These are phyloP conservation scores for Thymus mandschuricus DNA, from an alignment of 257 asterid genomes.

Conservation along the genomic window DNA sequence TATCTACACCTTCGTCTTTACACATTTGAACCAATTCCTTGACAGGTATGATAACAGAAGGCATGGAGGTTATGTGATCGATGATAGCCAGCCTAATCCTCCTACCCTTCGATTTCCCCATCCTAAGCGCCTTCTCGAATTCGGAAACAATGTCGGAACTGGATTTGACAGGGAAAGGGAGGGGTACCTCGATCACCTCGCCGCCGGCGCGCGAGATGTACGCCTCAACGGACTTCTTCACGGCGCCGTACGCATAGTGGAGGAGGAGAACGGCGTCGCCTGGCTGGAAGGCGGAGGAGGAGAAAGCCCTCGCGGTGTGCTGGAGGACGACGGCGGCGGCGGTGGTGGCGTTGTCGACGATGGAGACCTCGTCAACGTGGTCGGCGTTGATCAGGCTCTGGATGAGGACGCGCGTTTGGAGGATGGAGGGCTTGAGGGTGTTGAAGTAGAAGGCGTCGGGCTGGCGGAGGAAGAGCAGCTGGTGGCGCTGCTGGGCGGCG, in stretches of 20 bases:
- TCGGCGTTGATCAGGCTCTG: conserved; percentile 70
- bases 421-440: conserved; percentile 66
- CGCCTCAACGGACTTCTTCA: conserved; percentile 77
- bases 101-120: conserved; percentile 55
- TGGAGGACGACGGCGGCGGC: conserved; percentile 86
- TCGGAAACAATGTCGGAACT: conserved; percentile 54
- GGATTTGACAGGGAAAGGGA: conserved; percentile 75
- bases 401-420: conserved; percentile 54
- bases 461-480: conserved; percentile 70
- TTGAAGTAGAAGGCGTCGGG: conserved; percentile 78
- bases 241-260: conserved; percentile 84
- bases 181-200: conserved; percentile 71
- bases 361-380: conserved; percentile 69
- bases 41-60: conserved; percentile 72
- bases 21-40: conserved; percentile 72
- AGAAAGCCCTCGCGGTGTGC: conserved; percentile 69
- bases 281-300: conserved; percentile 42
- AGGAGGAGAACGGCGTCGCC: conserved; percentile 78
- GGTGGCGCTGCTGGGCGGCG: conserved; percentile 77
- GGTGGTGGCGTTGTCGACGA: conserved; percentile 93
- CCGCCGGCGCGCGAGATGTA: conserved; percentile 90
- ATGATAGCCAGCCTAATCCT: conserved; percentile 76
- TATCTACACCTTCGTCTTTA: conserved; percentile 69
- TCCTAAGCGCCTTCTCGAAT: conserved; percentile 61
- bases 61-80: conserved; percentile 89